A percentile compares a stretch with the other conserved stretches of the same genome.
These are phyloP conservation scores for Paxillus involutus DNA, from an alignment of 768 basidiomycete genomes.

Conservation along the genomic window DNA sequence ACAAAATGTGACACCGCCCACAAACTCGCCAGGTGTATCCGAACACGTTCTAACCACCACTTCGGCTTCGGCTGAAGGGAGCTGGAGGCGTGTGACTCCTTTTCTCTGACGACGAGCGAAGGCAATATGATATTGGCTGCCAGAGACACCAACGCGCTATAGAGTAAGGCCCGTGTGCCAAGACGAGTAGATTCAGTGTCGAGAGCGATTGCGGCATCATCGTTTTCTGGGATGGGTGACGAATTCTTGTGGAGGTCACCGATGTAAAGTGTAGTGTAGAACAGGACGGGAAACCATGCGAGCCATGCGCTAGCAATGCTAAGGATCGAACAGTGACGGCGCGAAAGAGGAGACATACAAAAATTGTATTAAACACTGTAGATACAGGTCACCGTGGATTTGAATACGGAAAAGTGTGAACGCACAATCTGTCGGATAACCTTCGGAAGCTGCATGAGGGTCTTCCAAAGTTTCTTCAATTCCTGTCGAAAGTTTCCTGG, in stretches of 20 bases:
- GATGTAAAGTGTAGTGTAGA: constrained; percentile 86
- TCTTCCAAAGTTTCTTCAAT: constrained; percentile 68
- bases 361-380: constrained; percentile 75
- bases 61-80: constrained; percentile 17
- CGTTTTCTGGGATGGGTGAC: constrained; percentile 32
- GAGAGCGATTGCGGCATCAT: constrained; percentile 34
- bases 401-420: constrained; percentile 14
- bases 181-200: constrained; percentile 77
- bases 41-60: constrained; percentile 41
- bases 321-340: neutral
- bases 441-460: constrained; percentile 65
- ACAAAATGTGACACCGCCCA: constrained; percentile 80
- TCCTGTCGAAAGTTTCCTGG: constrained; percentile 39
- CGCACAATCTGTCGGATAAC: constrained; percentile 81
- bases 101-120: constrained; percentile 44
- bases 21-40: constrained; percentile 63
- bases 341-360: constrained; percentile 50
- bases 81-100: constrained; percentile 8
- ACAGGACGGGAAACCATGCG: constrained; percentile 91
- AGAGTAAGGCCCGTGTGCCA: constrained; percentile 83
- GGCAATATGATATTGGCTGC: constrained; percentile 70
- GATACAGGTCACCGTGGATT: constrained; percentile 6
- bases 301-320: constrained; percentile 64
- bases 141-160: constrained; percentile 69
- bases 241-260: constrained; percentile 78